These are phyloP conservation scores for Apiotrichum veenhuisii DNA, from an alignment of 1,284 basidiomycete species.

Conservation along the genomic window DNA sequence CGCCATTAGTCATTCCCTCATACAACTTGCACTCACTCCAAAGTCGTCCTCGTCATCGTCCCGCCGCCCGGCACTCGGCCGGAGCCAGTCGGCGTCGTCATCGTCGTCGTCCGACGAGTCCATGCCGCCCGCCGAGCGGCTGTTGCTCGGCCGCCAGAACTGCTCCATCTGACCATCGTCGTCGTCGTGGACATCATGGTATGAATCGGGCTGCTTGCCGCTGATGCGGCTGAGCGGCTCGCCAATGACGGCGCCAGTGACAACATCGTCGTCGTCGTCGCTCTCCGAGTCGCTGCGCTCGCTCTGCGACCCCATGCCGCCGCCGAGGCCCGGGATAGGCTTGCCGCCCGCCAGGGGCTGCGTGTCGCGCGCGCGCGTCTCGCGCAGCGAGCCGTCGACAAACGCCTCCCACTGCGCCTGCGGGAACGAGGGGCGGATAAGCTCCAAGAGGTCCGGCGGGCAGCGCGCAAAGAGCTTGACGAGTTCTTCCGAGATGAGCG, in stretches of 20 bases:
- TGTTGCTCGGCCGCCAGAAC: conserved; percentile 17
- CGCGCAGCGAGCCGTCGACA: conserved; percentile 72
- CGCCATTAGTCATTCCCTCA: neutral
- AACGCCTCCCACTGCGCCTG: conserved; percentile 83
- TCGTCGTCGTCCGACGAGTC: conserved; percentile 46
- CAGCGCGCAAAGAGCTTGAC: conserved; percentile 63
- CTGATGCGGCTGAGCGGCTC: conserved; percentile 41
- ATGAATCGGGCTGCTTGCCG: conserved; percentile 22
- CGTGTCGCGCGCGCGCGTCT: conserved; percentile 79
- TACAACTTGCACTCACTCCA: conserved; percentile 29
- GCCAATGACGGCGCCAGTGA: conserved; percentile 27
- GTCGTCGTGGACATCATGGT: conserved; percentile 29
- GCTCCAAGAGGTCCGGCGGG: conserved; percentile 68
- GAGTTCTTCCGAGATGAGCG: conserved; percentile 63
- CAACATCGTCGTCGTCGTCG: conserved; percentile 31
- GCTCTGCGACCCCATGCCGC: conserved; percentile 12
- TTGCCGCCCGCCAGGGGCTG: conserved; percentile 71
- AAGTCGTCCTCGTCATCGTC: conserved; percentile 39
- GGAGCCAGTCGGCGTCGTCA: conserved; percentile 46
- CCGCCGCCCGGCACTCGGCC: conserved; percentile 25
- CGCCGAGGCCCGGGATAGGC: conserved; percentile 28
- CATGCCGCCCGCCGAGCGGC: conserved; percentile 9
- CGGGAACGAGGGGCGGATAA: conserved; percentile 64
- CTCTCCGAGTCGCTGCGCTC: conserved; percentile 26
- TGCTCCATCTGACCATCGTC: conserved; percentile 25